Conservation (phyloP, 1,139 yeast genomes). For the Kodamaea sp. region DNA sequence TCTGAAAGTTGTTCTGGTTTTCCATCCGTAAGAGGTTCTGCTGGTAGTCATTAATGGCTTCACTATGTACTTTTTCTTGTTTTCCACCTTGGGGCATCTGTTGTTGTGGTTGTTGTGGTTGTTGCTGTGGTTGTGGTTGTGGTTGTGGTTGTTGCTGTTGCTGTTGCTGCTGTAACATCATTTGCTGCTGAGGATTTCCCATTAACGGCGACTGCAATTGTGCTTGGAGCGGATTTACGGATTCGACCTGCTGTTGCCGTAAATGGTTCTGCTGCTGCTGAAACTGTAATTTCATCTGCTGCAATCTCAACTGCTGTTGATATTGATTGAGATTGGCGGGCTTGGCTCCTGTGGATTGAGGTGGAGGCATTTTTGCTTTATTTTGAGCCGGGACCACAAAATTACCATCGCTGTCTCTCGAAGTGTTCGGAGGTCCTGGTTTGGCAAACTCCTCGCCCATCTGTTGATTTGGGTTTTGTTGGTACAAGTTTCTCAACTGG, state of each 20-base stretch:
- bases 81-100: slow-evolving; percentile 1
- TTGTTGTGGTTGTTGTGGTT: slow-evolving; percentile 3
- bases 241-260: slow-evolving; percentile 13
- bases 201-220: slow-evolving; percentile 10
- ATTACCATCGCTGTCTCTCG: neutral
- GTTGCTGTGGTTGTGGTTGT: slow-evolving; percentile 4
- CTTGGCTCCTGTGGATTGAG: slow-evolving; percentile 10
- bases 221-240: slow-evolving; percentile 4
- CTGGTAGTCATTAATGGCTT: slow-evolving; percentile 28
- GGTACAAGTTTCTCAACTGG: neutral
- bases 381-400: neutral
- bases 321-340: slow-evolving; percentile 15
- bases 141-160: slow-evolving; percentile 5
- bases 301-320: slow-evolving; percentile 20
- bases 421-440: neutral
- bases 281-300: slow-evolving; percentile 21
- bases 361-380: slow-evolving; percentile 16
- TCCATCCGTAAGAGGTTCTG: slow-evolving; percentile 28
- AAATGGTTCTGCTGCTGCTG: slow-evolving; percentile 19
- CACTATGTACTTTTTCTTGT: slow-evolving; percentile 7
- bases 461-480: slow-evolving; percentile 11
- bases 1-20: slow-evolving; percentile 27
- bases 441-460: neutral
- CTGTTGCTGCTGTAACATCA: slow-evolving; percentile 1
- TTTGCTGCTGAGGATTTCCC: slow-evolving; percentile 5